Percentiles rank a stretch among this genome's conserved stretches.
phyloP scores from a whole-genome alignment of 805 yeast genomes.

The Saccharomycopsis selenospora region DNA sequence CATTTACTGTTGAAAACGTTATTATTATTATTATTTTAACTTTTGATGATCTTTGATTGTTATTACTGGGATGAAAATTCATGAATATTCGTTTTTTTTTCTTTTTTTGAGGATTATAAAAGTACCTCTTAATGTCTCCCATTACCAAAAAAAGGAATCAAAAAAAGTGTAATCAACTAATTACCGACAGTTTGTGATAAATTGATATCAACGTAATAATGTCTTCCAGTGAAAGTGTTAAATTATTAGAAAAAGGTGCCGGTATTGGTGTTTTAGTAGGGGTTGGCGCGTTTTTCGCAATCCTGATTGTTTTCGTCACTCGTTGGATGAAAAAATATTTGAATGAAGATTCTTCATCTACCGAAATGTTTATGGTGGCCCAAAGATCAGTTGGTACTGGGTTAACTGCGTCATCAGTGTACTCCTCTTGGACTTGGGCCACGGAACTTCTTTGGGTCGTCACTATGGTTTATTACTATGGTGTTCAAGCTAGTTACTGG shows the following conservation, averaged over 20 bases:
- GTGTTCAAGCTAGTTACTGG: conserved; percentile 29
- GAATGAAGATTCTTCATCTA: conserved; percentile 24
- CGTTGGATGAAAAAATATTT: conserved; percentile 22
- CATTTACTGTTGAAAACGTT: too few species aligned
- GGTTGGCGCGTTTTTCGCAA: conserved; percentile 29
- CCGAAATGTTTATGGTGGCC: conserved; percentile 33
- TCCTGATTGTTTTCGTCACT: conserved; percentile 26
- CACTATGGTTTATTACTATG: conserved; percentile 29
- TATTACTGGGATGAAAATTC: too few species aligned
- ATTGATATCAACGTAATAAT: too few species aligned
- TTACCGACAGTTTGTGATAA: too few species aligned
- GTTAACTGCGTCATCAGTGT: conserved; percentile 32
- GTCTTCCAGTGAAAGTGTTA: conserved; percentile 1
- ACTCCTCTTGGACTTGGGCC: conserved; percentile 34
- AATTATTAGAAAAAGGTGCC: conserved; percentile 10
- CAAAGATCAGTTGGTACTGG: conserved; percentile 33
- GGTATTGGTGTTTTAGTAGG: conserved; percentile 32
- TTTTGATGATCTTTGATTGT: too few species aligned
- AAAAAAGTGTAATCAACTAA: too few species aligned
- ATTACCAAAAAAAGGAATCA: too few species aligned
- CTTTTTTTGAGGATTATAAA: too few species aligned
- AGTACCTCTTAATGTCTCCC: too few species aligned
- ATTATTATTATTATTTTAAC: too few species aligned
- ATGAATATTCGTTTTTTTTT: too few species aligned
- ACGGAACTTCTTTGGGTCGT: conserved; percentile 28